Evolutionary conservation across 2,329 filamentous ascomycete species (phyloP), one percentile per base, ranked within the genome.

Genomic region (Zasmidium angulare): DNA sequence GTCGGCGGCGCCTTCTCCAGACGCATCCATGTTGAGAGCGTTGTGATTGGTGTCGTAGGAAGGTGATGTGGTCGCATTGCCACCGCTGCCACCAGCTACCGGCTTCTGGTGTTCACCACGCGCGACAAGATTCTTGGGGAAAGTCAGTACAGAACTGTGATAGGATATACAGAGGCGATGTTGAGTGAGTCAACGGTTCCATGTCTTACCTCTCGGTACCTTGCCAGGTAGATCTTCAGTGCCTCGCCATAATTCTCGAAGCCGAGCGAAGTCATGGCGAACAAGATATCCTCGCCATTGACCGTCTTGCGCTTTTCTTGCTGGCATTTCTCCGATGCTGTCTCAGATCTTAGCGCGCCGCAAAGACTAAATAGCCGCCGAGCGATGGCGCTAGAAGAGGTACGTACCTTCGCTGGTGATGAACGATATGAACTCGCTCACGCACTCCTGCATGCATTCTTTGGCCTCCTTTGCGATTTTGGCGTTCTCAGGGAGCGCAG

Each of bases 401-500:
- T 64, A 80, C 89, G 74, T 77, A 96, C 95, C 95, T 84, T 99
- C 95, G 76, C 93, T 98, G 36, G 95, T 99, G 74, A 99, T 98
- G 82, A 99, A 99, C 6, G 91, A 96, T 81, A 99, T 99, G 78
- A 99, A 99, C 79, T 99, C 95, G 86, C 93, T 97, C 60, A 99
- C 95, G 74, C 95, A 99, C 78, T 99, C 95, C 77, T 99, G 95
- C 95, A 99, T 98, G 79, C 95, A 99, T 76, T 99, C 95, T 77
- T 99, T 99, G 57, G 95, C 95, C 75, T 99, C 95, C 75, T 99
- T 99, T 24, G 73, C 72, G 51, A 99, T 99, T 79, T 99, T 99
- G 68, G 95, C 95, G 74, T 99, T 99, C 67, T 99, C 95, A 53
- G 95, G 95, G 51, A 99, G 83, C 6, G 95, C 95, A 70, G 92